phyloP scores from a whole-genome alignment of 1,284 basidiomycete genomes.

The Mycosarcoma maydis region DNA sequence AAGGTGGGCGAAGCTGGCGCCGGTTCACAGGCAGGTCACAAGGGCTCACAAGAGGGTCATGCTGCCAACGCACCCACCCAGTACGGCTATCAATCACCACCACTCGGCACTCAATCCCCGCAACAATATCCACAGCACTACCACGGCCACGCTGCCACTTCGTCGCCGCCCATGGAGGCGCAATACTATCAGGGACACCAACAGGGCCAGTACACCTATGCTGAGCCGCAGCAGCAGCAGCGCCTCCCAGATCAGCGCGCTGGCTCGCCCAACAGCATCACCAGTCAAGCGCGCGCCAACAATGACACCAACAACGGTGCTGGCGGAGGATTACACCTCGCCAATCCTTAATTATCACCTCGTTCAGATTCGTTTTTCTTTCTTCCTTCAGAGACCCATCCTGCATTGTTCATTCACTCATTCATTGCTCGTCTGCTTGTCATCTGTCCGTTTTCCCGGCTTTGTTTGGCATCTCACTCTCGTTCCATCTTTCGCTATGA shows the following conservation, averaged over 20 bases:
- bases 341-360: slow-evolving; percentile 26
- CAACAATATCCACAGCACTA: slow-evolving; percentile 43
- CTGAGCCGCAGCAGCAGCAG: neutral
- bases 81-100: slow-evolving; percentile 35
- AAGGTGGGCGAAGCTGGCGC: slow-evolving; percentile 18
- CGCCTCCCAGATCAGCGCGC: slow-evolving; percentile 19
- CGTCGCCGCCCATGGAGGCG: slow-evolving; percentile 20
- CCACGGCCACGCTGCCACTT: slow-evolving; percentile 11
- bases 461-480: neutral
- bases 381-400: neutral
- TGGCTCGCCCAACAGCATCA: slow-evolving; percentile 25
- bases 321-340: slow-evolving; percentile 32
- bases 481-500: neutral
- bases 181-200: slow-evolving; percentile 29
- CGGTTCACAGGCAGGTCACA: slow-evolving; percentile 17
- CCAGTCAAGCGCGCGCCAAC: too few relatives aligned
- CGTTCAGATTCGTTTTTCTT: neutral
- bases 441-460: neutral
- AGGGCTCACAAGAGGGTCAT: slow-evolving; percentile 42
- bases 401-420: neutral
- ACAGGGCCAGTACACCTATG: slow-evolving; percentile 10
- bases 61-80: slow-evolving; percentile 16
- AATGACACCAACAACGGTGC: slow-evolving; percentile 4
- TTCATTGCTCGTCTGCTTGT: neutral
- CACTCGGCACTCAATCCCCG: slow-evolving; percentile 16